Evolutionary conservation across 306 rosid genomes (phyloP), one percentile per base, ranked within the genome.

Genomic region (Cucumis hystrix): DNA sequence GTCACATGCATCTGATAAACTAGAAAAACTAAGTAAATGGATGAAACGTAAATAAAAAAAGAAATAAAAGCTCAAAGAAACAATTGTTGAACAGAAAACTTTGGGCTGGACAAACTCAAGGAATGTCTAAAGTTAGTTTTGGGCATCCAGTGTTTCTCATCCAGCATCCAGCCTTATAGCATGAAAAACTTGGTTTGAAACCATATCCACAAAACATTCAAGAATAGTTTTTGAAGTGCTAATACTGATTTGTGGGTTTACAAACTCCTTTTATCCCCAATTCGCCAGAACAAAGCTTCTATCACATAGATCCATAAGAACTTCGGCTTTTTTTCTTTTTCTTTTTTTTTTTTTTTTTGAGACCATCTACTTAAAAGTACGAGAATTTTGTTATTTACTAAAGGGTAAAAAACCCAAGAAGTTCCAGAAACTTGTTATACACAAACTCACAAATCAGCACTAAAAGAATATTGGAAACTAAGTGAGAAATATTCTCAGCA

Each of bases 1-100:
- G 71, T 25, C 75, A 79, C 18, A 79, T 82, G 37, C 35, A 58
- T 37, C 77, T 67, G 65, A 64, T 74, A 55, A 13, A 63, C 80
- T 25, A 75, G 78, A 75, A 75, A 57, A 55, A 18, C 10, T 75
- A 56, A 51, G 61, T 28, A 30, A 4, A 49, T 14, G 60, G 23
- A 71, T 23, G 37, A 23, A 71, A 28, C 25, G 59, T 20, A 49
- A 23, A 71, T 45, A 45, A 70, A 23, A 45, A 70, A 23, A 45
- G 12, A 12, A 71, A 30, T 71, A 49, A 71, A 64, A 71, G 15
- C 57, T 12, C 75, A 45, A 69, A 21, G 57, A 69, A 49, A 39
- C 51, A 30, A 66, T 60, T 60, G 18, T 60, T 5, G 37, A 60
- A 60, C 6, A 25, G 66, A 30, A 60, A 21, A 21, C 33, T 21